Evolutionary conservation across 345 rosid species (phyloP).

Genomic region (rapeseed (Brassica napus)): Da-Ae NC_063442.1:24627001-24627500

Average conservation of each 20-base stretch:
- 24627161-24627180: constrained; percentile 50
- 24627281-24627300: no score
- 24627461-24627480: no score
- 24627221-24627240: constrained; percentile 8
- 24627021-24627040: constrained; percentile 79
- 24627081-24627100: constrained; percentile 20
- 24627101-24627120: constrained; percentile 66
- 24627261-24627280: not conserved
- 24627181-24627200: not conserved
- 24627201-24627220: not conserved
- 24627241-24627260: constrained; percentile 14
- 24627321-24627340: no score
- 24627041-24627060: not conserved
- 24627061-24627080: not conserved
- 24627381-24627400: no score
- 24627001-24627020: constrained; percentile 64
- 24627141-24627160: constrained; percentile 72
- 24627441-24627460: no score
- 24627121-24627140: constrained; percentile 82
- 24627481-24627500: no score
- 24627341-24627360: no score
- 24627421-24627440: no score
- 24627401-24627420: no score
- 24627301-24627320: no score
- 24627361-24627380: no score